phyloP scores from a whole-genome alignment of 2,329 filamentous ascomycete genomes.

The Ophiostoma himal-ulmi region DNA sequence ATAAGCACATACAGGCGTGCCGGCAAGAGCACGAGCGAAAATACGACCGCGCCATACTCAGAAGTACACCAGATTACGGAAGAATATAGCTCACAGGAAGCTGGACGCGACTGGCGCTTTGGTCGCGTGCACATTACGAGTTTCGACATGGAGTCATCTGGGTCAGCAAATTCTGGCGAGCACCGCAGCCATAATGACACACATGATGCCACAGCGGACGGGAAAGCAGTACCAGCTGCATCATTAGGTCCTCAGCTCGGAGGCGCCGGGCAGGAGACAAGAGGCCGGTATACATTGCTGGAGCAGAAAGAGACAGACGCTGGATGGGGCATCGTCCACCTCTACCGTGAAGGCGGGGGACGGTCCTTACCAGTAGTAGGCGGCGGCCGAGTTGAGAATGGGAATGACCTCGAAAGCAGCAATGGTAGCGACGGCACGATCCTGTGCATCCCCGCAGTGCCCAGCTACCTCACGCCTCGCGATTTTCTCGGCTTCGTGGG shows the following conservation, averaged over 20 bases:
- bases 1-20: constrained; percentile 5
- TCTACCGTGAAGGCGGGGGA: constrained; percentile 69
- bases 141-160: constrained; percentile 58
- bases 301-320: constrained; percentile 68
- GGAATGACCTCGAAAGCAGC: constrained; percentile 29
- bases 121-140: constrained; percentile 72
- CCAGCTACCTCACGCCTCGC: constrained; percentile 83
- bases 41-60: constrained; percentile 23
- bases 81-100: constrained; percentile 35
- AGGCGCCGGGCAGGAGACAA: constrained; percentile 67
- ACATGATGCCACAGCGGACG: no score
- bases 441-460: constrained; percentile 88
- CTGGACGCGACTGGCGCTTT: constrained; percentile 70
- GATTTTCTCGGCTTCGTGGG: constrained; percentile 91
- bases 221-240: constrained; percentile 32
- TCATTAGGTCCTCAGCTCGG: constrained; percentile 49
- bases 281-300: constrained; percentile 69
- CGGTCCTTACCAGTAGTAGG: constrained; percentile 7
- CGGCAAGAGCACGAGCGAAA: constrained; percentile 11
- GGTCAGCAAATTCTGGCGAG: neutral
- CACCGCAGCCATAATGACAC: constrained; percentile 22
- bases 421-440: constrained; percentile 65
- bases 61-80: neutral
- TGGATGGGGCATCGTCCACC: constrained; percentile 87
- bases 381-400: constrained; percentile 23